A percentile compares a stretch with the other conserved stretches of the same genome.
Conservation (phyloP, 371 early-diverging fungal genomes). For the Lichtheimia corymbifera region DNA sequence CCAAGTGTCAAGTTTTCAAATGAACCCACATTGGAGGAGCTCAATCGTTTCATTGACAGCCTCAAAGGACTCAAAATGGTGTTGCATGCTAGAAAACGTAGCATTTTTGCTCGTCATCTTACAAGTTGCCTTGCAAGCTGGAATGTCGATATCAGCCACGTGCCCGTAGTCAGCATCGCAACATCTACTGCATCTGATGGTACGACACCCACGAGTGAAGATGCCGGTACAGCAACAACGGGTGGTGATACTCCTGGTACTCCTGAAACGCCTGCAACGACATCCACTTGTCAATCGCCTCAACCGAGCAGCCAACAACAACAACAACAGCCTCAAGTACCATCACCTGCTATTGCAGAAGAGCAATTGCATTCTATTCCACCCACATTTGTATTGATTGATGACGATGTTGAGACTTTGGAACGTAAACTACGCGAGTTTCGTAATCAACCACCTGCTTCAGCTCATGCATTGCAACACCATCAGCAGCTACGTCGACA, state of each 20-base stretch:
- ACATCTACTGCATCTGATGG: slow-evolving; percentile 1
- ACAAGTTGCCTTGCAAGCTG: slow-evolving; percentile 59
- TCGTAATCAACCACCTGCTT: slow-evolving; percentile 32
- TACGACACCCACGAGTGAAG: not conserved
- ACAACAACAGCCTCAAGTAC: slow-evolving; percentile 9
- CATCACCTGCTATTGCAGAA: slow-evolving; percentile 36
- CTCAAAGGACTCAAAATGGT: slow-evolving; percentile 55
- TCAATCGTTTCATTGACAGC: slow-evolving; percentile 44
- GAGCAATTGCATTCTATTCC: slow-evolving; percentile 37
- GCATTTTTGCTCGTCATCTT: slow-evolving; percentile 61
- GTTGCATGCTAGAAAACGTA: slow-evolving; percentile 55
- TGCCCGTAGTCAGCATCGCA: slow-evolving; percentile 29
- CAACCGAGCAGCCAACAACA: slow-evolving; percentile 1
- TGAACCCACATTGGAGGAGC: slow-evolving; percentile 59
- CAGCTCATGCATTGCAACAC: slow-evolving; percentile 16
- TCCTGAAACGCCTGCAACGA: slow-evolving; percentile 1
- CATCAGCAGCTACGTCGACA: slow-evolving; percentile 28
- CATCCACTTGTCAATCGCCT: slow-evolving; percentile 1
- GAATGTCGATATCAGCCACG: slow-evolving; percentile 59
- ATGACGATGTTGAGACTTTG: slow-evolving; percentile 58
- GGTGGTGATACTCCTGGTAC: not conserved
- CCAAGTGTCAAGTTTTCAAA: slow-evolving; percentile 38
- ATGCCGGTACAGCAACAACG: not conserved
- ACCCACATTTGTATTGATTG: slow-evolving; percentile 65
- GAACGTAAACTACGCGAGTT: slow-evolving; percentile 46